Base-by-base conservation (phyloP, 192 early-diverging fungal species). In the Gryganskiella cystojenkinii region DNA sequence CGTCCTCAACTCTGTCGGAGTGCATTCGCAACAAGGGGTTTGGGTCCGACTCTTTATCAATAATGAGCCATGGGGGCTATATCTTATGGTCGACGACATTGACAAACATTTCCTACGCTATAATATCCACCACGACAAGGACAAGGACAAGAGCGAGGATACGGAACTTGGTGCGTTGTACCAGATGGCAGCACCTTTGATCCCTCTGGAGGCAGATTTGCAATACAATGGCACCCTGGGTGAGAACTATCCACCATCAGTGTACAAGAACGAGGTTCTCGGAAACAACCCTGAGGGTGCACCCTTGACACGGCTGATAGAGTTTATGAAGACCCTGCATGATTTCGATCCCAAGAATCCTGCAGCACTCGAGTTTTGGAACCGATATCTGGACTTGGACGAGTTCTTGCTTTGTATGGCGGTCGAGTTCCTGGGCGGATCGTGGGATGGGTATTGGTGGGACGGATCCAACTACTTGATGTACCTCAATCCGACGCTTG, bases 381-480 rank as follows among this genome's bases (percentile, higher is more conserved):
- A 55, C 24, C 5, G 1, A 3, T 20, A 22, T 1, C 1, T 65
- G 7, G 63, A 65, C 19, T 24, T 65, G 17, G 40, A 65, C 3
- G 63, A 50, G 40, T 65, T 65, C 42, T 27, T 65, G 51, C 24
- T 33, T 0, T 53, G 52, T 17, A 65, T 72, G 31, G 73, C 80
- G 8, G 62, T 79, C 40, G 78, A 72, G 60, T 82, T 58, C 50
- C 54, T 82, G 30, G 62, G 46, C 34, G 80, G 74, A 5, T 82
- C 80, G 1, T 82, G 80, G 80, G 80, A 82, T 31, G 80, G 67
- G 27, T 56, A 72, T 40, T 82, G 80, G 80, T 79, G 69, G 22
- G 64, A 69, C 35, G 80, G 74, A 8, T 71, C 68, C 33, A 82
- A 82, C 56, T 82, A 79, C 54, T 65, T 65, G 19, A 33, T 65